Evolutionary conservation across 2,329 filamentous ascomycete genomes (phyloP), one percentile per base, ranked within the genome.

Genomic region (Fusarium poae): DNA sequence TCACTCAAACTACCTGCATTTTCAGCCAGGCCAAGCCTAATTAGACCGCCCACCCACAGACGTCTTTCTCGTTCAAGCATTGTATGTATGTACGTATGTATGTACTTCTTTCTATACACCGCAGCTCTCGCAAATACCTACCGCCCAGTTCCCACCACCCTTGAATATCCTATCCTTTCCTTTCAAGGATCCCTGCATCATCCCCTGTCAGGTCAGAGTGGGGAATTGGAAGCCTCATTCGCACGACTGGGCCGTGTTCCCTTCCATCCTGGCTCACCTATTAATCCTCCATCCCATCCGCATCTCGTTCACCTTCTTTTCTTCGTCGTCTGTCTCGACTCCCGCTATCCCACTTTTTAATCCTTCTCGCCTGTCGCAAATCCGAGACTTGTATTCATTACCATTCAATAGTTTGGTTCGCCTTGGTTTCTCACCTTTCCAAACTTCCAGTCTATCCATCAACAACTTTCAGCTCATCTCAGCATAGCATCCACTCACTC

Each of bases 241-340:
- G 65, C 54, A 74, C 72, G 65, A 75, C 71, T 75, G 72, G 65
- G 71, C 56, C 62, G 64, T 55, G 56, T 65, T 70, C 60, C 67
- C 62, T 57, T 35, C 59, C 52, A 75, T 73, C 73, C 73, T 57
- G 72, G 73, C 62, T 63, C 58, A 64, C 63, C 48, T 74, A 73
- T 75, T 75, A 75, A 75, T 70, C 72, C 62, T 65, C 68, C 68
- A 71, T 71, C 68, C 57, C 68, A 61, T 70, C 69, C 66, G 60
- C 66, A 63, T 68, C 69, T 67, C 42, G 23, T 58, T 61, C 45
- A 64, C 45, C 42, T 60, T 67, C 65, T 64, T 65, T 62, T 65
- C 63, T 64, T 67, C 65, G 65, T 70, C 69, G 67, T 70, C 71
- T 74, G 50, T 63, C 57, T 71, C 68, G 70, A 67, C 65, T 68